These are phyloP conservation scores for Alternaria sp. DNA, from an alignment of 2,329 filamentous ascomycete genomes.

Conservation along the genomic window DNA sequence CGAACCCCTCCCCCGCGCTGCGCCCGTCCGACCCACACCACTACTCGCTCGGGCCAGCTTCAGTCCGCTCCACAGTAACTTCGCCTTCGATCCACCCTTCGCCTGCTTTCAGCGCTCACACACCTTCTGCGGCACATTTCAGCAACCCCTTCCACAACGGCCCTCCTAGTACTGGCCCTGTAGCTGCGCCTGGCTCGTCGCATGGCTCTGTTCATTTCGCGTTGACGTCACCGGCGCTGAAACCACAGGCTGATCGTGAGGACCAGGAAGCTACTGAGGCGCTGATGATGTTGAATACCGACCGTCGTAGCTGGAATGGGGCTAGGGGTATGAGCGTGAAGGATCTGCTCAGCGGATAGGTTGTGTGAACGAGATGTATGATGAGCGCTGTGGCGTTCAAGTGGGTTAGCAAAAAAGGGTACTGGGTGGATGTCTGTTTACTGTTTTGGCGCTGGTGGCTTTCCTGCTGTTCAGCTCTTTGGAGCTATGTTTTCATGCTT, in stretches of 20 bases:
- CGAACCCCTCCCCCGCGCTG: conserved; percentile 49
- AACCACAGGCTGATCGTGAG: conserved; percentile 47
- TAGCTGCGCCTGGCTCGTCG: conserved; percentile 29
- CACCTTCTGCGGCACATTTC: conserved; percentile 35
- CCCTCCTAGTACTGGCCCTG: conserved; percentile 30
- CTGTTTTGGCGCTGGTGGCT: conserved; percentile 9
- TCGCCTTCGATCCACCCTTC: conserved; percentile 46
- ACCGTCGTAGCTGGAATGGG: conserved; percentile 63
- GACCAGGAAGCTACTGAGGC: conserved; percentile 83
- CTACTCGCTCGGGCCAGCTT: conserved; percentile 52
- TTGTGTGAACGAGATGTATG: background rate
- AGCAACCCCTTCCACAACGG: conserved; percentile 39
- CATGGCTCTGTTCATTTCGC: conserved; percentile 35
- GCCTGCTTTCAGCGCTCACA: conserved; percentile 52
- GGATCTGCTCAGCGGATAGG: conserved; percentile 51
- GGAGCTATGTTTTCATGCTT: background rate
- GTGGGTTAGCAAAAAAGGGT: conserved; percentile 1
- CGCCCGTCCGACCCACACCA: conserved; percentile 56
- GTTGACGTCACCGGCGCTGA: conserved; percentile 46
- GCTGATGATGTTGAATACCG: conserved; percentile 84
- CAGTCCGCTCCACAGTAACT: conserved; percentile 44
- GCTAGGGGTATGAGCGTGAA: conserved; percentile 55
- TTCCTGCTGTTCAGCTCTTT: background rate
- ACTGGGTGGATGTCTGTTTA: conserved; percentile 8
- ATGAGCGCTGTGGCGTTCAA: conserved; percentile 1